Conservation (phyloP, 441 rosid species). For the Raphanus hybrid region DNA sequence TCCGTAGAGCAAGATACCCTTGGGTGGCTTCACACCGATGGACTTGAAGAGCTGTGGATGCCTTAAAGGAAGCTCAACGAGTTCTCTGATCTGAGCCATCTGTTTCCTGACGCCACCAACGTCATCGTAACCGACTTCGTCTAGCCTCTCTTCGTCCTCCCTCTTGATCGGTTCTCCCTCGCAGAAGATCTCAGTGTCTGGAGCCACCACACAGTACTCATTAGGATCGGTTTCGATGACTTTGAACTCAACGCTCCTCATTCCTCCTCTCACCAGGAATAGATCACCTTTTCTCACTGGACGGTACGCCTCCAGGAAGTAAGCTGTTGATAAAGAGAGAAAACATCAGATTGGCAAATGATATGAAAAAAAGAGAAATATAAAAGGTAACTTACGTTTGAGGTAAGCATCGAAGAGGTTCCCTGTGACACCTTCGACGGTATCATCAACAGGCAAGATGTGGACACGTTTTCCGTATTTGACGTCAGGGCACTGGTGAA, state of each 20-base stretch:
- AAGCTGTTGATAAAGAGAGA: conserved; percentile 48
- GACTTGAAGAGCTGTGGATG: conserved; percentile 73
- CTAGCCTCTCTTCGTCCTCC: conserved; percentile 67
- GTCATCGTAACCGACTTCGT: conserved; percentile 70
- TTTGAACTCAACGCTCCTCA: conserved; percentile 73
- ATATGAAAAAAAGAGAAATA: no score
- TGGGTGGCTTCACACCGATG: conserved; percentile 76
- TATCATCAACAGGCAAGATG: conserved; percentile 74
- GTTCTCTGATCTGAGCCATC: conserved; percentile 74
- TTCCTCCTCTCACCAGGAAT: conserved; percentile 74
- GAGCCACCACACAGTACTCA: conserved; percentile 69
- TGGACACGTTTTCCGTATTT: conserved; percentile 55
- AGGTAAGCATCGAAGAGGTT: conserved; percentile 90
- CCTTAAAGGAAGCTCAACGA: conserved; percentile 71
- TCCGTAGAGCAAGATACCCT: conserved; percentile 67
- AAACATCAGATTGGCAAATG: no score
- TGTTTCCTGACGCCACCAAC: conserved; percentile 78
- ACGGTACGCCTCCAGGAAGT: conserved; percentile 67
- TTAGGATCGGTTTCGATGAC: conserved; percentile 65
- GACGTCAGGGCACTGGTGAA: conserved; percentile 56
- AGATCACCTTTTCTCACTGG: conserved; percentile 72
- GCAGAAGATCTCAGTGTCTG: conserved; percentile 72
- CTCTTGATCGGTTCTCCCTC: conserved; percentile 71
- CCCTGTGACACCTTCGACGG: conserved; percentile 92
- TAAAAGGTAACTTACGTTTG: conserved; percentile 52